Base-by-base conservation (phyloP, 2,329 filamentous ascomycete genomes). In the Phoma sp. region DNA sequence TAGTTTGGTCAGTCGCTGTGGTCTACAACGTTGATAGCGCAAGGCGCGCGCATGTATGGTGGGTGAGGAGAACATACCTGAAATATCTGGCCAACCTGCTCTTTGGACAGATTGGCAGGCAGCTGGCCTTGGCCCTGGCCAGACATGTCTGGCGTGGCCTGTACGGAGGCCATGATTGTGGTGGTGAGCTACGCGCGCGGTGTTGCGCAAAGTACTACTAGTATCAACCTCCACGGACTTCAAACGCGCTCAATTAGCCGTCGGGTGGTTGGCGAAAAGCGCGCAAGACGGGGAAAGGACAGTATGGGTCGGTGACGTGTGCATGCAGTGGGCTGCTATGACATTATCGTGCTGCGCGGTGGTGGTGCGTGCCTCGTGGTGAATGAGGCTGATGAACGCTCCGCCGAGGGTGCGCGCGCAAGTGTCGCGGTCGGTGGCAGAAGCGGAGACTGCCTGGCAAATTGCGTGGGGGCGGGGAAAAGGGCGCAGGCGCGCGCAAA, bases 71-170 rank as follows among this genome's bases (percentile, higher is more conserved):
- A 23, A 76, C 82, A 70, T 82, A 91, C 88, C 74, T 81, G 77
- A 60, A 83, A 90, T 64, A 90, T 83, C 68, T 92, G 89, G 76
- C 93, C 89, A 34, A 92, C 84, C 73, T 92, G 87, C 69, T 92
- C 87, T 68, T 88, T 88, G 52, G 86, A 93, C 68, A 92, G 81
- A 73, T 87, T 87, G 29, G 82, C 79, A 49, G 87, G 83, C 73
- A 92, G 80, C 57, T 81, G 81, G 39, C 78, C 81, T 66, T 84
- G 85, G 1, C 51, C 51, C 64, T 84, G 85, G 60, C 84, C 84
- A 75, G 88, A 85, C 76, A 89, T 84, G 67, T 85, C 84, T 60
- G 88, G 85, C 61, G 87, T 83, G 68, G 86, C 78, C 79, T 95
- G 91, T 70, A 92, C 87, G 60, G 90, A 93, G 75, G 91, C 88